phyloP scores from a whole-genome alignment of 306 rosid genomes.

The Sophora flavescens region DNA sequence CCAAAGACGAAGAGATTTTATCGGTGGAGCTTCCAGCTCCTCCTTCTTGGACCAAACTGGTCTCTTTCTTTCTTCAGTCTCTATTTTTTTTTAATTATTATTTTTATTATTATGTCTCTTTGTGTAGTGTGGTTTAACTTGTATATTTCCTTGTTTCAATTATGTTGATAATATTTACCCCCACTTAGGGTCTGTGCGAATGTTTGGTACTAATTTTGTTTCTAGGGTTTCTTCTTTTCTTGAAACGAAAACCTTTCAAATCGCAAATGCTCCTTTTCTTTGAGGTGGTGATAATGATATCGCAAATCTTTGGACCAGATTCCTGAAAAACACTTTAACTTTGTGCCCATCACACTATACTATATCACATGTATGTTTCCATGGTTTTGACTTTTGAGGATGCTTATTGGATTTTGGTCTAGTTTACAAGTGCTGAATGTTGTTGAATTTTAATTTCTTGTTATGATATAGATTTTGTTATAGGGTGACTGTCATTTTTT shows the following conservation, averaged over 20 bases:
- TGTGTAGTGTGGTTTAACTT: neutral
- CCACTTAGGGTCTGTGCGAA: slow-evolving; percentile 34
- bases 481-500: neutral
- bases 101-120: neutral
- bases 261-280: neutral
- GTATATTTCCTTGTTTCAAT: neutral
- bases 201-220: slow-evolving; percentile 16
- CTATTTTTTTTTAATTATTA: neutral
- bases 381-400: slow-evolving; percentile 19
- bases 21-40: slow-evolving; percentile 84
- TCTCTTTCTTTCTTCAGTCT: slow-evolving; percentile 39
- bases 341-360: neutral
- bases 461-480: neutral
- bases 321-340: neutral
- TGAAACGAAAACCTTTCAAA: neutral
- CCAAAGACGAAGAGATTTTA: slow-evolving; percentile 60
- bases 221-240: slow-evolving; percentile 22
- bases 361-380: neutral
- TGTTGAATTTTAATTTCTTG: neutral
- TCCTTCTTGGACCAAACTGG: slow-evolving; percentile 81
- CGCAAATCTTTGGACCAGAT: no score
- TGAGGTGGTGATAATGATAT: neutral
- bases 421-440: neutral
- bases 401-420: neutral
- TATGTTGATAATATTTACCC: neutral